phyloP scores from a whole-genome alignment of 768 basidiomycete species.

The Naganishia kalamii region DNA sequence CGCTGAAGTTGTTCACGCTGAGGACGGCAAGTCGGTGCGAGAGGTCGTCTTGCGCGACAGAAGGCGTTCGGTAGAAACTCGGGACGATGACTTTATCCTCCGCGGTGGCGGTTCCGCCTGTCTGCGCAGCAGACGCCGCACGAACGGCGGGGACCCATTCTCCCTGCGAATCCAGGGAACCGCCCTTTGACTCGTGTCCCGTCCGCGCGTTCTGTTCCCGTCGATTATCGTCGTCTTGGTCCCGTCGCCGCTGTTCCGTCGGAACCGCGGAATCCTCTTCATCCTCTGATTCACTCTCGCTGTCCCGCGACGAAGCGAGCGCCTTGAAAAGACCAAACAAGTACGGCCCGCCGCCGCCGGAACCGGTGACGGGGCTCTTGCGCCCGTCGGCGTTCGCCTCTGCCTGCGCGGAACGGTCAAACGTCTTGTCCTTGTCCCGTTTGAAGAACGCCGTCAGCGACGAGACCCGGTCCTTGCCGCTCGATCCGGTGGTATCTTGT shows the following conservation, averaged over 20 bases:
- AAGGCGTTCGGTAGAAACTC: slow-evolving; percentile 14
- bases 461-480: not conserved
- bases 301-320: not conserved
- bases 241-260: not conserved
- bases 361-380: not conserved
- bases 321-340: slow-evolving; percentile 4
- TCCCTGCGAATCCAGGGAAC: slow-evolving; percentile 6
- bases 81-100: slow-evolving; percentile 19
- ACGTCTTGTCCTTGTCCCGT: slow-evolving; percentile 1
- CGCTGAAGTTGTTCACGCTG: slow-evolving; percentile 23
- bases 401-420: not conserved
- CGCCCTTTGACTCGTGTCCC: not conserved
- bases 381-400: not conserved
- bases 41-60: slow-evolving; percentile 11
- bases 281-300: not conserved
- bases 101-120: not conserved
- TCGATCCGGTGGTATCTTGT: not conserved
- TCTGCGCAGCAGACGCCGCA: not conserved
- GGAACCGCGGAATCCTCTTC: slow-evolving; percentile 2
- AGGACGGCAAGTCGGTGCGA: slow-evolving; percentile 22
- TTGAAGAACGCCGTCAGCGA: slow-evolving; percentile 1
- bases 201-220: not conserved
- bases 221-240: not conserved
- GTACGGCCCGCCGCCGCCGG: not conserved
- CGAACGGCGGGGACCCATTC: slow-evolving; percentile 20